phyloP scores from a whole-genome alignment of 1,139 yeast genomes.

The Debaryomyces sp. region DNA sequence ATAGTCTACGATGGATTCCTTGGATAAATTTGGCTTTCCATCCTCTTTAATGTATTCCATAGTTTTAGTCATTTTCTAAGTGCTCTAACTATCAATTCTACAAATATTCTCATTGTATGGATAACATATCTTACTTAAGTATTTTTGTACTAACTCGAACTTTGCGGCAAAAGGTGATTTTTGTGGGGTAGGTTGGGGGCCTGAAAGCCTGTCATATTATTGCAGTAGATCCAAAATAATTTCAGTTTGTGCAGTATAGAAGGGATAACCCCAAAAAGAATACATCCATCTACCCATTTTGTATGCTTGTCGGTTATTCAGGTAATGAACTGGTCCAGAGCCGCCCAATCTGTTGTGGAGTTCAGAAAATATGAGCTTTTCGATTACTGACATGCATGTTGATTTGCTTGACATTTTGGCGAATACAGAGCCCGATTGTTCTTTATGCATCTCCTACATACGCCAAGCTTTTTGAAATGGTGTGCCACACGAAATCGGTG shows the following conservation, averaged over 20 bases:
- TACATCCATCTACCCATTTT: not conserved
- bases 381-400: not conserved
- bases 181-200: not conserved
- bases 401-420: not conserved
- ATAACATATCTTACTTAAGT: not conserved
- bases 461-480: not conserved
- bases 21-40: slow-evolving; percentile 29
- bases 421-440: not conserved
- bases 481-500: not conserved
- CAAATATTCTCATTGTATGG: not conserved
- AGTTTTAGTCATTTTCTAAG: not conserved
- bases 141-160: not conserved
- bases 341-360: not conserved
- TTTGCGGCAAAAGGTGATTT: not conserved
- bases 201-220: not conserved
- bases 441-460: not conserved
- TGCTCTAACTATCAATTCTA: not conserved
- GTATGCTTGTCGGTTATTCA: not conserved
- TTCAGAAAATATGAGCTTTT: not conserved
- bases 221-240: not conserved
- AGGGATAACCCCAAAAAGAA: too few relatives aligned
- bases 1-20: slow-evolving; percentile 25
- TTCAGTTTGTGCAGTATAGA: not conserved
- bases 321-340: not conserved
- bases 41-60: slow-evolving; percentile 1